Conservation (phyloP, 2,329 filamentous ascomycete genomes). For the Myriangium duriaei region DNA sequence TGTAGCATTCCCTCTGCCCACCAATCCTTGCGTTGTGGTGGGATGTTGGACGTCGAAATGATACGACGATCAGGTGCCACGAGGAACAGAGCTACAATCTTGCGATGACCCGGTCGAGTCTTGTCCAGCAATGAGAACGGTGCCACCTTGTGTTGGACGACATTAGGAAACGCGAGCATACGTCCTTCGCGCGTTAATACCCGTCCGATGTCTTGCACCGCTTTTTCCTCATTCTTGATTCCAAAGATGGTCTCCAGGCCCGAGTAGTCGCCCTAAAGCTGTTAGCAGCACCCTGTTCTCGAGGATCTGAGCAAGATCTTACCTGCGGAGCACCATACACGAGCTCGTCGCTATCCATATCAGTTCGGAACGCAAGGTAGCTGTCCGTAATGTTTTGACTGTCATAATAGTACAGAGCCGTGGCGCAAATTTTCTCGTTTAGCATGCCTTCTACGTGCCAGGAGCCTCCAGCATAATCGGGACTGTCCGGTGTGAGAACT, state of each 20-base stretch:
- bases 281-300: not conserved
- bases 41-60: conserved; percentile 38
- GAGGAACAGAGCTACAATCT: conserved; percentile 45
- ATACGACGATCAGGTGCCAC: conserved; percentile 42
- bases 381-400: conserved; percentile 45
- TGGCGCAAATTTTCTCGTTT: conserved; percentile 54
- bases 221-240: conserved; percentile 21
- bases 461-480: conserved; percentile 39
- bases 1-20: conserved; percentile 16
- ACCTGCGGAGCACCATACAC: conserved; percentile 16
- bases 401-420: conserved; percentile 50
- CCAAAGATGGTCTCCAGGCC: conserved; percentile 28
- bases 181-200: conserved; percentile 36
- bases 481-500: conserved; percentile 45
- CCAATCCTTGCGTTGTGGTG: conserved; percentile 37
- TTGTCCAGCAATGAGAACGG: conserved; percentile 38
- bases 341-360: conserved; percentile 8
- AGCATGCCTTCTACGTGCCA: conserved; percentile 40
- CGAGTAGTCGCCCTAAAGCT: conserved; percentile 17
- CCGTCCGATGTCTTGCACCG: conserved; percentile 33
- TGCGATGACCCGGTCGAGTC: conserved; percentile 41
- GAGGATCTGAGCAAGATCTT: not conserved
- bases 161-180: conserved; percentile 43
- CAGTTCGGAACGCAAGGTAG: conserved; percentile 37
- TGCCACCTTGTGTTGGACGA: conserved; percentile 38